A percentile compares a stretch with the other conserved stretches of the same genome.
Evolutionary conservation across 768 basidiomycete species (phyloP).

Genomic region (Agrocybe chaxingu): DNA sequence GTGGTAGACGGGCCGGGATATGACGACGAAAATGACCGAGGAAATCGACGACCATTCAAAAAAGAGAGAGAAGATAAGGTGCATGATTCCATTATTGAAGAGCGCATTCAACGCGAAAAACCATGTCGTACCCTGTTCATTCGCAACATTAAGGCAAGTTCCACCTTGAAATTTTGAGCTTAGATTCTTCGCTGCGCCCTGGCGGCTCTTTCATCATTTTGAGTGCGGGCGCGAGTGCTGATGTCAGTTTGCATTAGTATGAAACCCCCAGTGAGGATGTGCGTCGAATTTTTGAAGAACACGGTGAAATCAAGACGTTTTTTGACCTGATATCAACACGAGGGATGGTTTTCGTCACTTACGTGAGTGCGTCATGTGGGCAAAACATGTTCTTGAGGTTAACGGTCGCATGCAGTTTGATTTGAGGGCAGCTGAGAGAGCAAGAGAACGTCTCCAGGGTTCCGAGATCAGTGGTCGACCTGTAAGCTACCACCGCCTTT

Average conservation of each 20-base stretch:
- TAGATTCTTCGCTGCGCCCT: conserved; percentile 6
- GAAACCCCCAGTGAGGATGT: conserved; percentile 87
- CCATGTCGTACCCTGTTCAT: conserved; percentile 96
- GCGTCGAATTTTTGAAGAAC: conserved; percentile 82
- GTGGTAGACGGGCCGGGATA: conserved; percentile 63
- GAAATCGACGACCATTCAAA: conserved; percentile 47
- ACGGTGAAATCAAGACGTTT: conserved; percentile 95
- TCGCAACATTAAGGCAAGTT: conserved; percentile 94
- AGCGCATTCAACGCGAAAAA: conserved; percentile 89
- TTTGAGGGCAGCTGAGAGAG: conserved; percentile 87
- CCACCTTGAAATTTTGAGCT: conserved; percentile 18
- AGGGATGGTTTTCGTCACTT: conserved; percentile 99
- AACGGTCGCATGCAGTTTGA: conserved; percentile 65
- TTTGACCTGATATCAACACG: conserved; percentile 93
- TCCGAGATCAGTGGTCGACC: conserved; percentile 85
- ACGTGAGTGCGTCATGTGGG: conserved; percentile 57
- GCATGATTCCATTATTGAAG: conserved; percentile 90
- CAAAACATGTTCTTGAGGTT: conserved; percentile 6
- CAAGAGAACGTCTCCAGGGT: conserved; percentile 87
- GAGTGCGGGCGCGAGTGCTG: conserved; percentile 13
- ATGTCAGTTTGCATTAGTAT: conserved; percentile 50
- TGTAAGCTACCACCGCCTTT: conserved; percentile 47
- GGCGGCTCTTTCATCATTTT: conserved; percentile 6
- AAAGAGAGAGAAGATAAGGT: conserved; percentile 87
- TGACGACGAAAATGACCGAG: conserved; percentile 52